These are phyloP conservation scores for Coriaria nepalensis DNA, from an alignment of 306 rosid species.

Conservation along the genomic window DNA sequence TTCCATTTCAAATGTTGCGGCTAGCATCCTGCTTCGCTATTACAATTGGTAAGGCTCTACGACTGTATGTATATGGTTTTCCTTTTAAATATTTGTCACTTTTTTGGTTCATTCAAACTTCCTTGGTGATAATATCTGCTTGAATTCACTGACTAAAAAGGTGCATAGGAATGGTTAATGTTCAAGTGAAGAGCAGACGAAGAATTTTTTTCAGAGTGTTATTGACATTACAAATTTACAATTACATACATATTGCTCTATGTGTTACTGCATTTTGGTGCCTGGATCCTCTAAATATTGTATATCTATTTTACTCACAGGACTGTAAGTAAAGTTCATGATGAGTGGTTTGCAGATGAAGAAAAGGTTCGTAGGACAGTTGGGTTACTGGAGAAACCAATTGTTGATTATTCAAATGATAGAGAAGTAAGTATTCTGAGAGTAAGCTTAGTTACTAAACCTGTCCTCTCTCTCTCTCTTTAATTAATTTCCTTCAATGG, in stretches of 20 bases:
- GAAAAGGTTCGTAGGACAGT: conserved; percentile 45
- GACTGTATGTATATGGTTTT: conserved; percentile 1
- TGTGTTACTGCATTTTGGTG: conserved; percentile 3
- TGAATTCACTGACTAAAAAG: too few species aligned
- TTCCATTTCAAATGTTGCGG: conserved; percentile 40
- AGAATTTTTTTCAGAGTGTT: too few species aligned
- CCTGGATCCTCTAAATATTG: conserved; percentile 5
- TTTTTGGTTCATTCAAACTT: not conserved
- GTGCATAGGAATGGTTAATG: too few species aligned
- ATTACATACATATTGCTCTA: not conserved
- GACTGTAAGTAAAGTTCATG: conserved; percentile 58
- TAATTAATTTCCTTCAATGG: not conserved
- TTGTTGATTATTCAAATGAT: conserved; percentile 21
- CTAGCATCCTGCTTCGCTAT: conserved; percentile 49
- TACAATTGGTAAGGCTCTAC: conserved; percentile 34
- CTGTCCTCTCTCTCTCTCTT: not conserved
- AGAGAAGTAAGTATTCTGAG: conserved; percentile 26
- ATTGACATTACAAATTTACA: too few species aligned
- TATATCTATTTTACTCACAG: conserved; percentile 15
- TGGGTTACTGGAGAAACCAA: conserved; percentile 39
- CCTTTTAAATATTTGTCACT: not conserved
- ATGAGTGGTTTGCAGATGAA: conserved; percentile 66
- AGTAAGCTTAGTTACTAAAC: not conserved
- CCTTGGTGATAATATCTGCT: too few species aligned
- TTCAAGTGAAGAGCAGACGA: too few species aligned